A percentile compares a stretch with the other conserved stretches of the same genome.
Conservation (phyloP, 202 grass and related monocot species). For the Panicum hallii region DNA sequence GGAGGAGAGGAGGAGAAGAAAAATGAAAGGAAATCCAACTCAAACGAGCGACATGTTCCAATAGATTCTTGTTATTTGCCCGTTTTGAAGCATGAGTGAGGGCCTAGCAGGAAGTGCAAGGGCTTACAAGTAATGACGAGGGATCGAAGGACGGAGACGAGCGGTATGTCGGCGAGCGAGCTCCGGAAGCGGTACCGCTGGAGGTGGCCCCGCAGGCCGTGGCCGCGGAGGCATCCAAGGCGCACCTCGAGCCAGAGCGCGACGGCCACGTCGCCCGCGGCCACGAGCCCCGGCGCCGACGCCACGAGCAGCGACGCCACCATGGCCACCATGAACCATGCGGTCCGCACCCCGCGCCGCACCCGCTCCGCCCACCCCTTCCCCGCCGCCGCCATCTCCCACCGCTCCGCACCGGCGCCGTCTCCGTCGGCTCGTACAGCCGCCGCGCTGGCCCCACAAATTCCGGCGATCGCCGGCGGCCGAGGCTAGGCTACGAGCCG, state of each 20-base stretch:
- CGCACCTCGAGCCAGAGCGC: constrained; percentile 68
- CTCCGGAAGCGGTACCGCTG: constrained; percentile 70
- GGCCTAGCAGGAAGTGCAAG: constrained; percentile 3
- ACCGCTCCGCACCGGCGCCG: background rate
- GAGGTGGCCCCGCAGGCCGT: constrained; percentile 55
- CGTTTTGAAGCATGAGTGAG: constrained; percentile 16
- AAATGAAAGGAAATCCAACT: constrained; percentile 1
- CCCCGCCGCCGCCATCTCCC: constrained; percentile 61
- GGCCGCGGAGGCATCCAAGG: constrained; percentile 63
- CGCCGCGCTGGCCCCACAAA: constrained; percentile 8
- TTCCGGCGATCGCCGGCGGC: constrained; percentile 56
- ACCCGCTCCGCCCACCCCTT: constrained; percentile 79
- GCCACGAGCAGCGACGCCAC: constrained; percentile 78
- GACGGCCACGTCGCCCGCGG: constrained; percentile 65
- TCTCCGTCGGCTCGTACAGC: background rate
- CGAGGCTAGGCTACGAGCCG: constrained; percentile 29
- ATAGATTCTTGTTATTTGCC: background rate
- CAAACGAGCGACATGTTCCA: background rate
- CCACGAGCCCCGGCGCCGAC: constrained; percentile 84
- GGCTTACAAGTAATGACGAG: constrained; percentile 75
- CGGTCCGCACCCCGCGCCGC: constrained; percentile 61
- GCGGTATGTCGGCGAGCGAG: constrained; percentile 88
- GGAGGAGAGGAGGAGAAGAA: too few relatives aligned
- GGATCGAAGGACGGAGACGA: constrained; percentile 78
- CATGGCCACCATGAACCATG: constrained; percentile 80